Conservation (phyloP, 768 basidiomycete species). For the Panaeolus papilionaceus region DNA sequence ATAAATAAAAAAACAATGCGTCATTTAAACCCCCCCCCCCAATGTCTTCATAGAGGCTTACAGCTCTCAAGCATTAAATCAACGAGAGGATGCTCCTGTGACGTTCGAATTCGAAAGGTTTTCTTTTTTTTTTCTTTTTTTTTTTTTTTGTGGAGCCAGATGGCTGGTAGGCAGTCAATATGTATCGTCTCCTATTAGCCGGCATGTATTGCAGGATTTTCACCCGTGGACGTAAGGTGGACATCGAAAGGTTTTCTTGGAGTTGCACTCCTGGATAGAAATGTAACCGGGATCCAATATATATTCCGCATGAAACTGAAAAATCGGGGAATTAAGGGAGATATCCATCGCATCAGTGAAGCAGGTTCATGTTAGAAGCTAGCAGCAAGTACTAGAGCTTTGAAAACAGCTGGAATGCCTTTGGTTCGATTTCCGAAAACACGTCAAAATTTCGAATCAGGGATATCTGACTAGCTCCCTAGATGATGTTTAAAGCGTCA, state of each 20-base stretch:
- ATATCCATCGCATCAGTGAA: not conserved
- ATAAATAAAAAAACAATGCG: no score
- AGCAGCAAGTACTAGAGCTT: conserved; percentile 33
- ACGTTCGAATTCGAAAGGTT: no score
- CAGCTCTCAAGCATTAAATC: no score
- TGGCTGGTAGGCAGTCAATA: no score
- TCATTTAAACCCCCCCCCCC: no score
- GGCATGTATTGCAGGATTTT: no score
- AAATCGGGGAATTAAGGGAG: not conserved
- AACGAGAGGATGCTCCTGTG: no score
- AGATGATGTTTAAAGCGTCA: conserved; percentile 18
- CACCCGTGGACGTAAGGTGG: no score
- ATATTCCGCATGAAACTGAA: not conserved
- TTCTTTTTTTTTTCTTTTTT: not conserved
- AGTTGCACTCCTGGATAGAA: not conserved
- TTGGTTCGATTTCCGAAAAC: conserved; percentile 56
- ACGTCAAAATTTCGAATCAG: conserved; percentile 72
- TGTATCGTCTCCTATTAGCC: no score
- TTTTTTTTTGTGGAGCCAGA: no score
- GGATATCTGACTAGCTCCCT: conserved; percentile 58
- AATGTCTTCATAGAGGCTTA: no score
- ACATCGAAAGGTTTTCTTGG: not conserved
- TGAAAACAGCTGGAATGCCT: conserved; percentile 32
- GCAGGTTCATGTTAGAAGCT: not conserved
- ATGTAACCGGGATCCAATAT: not conserved